Evolutionary conservation across 345 rosid genomes (phyloP), one percentile per base, ranked within the genome.

Genomic region (Excoecaria agallocha): DNA sequence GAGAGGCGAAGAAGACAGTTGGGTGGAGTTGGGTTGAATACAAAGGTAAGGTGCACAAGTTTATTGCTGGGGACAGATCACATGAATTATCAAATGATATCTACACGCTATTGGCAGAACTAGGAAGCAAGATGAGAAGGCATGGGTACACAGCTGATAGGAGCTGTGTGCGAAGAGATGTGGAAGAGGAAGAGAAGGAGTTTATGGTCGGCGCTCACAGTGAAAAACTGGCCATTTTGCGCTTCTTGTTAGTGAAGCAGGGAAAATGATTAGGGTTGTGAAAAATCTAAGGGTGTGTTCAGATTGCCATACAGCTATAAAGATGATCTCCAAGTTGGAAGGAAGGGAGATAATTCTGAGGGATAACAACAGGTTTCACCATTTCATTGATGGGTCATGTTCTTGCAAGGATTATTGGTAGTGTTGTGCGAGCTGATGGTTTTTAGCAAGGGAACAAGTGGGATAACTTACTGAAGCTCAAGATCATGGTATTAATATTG

Each of bases 181-280:
- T 85, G 30, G 86, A 80, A 67, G 85, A 85, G 38, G 88, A 85
- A 74, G 88, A 85, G 64, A 81, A 77, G 73, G 84, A 81, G 68
- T 79, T 71, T 58, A 83, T 82, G 78, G 79, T 82, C 69, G 83
- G 82, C 50, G 75, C 59, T 56, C 87, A 85, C 12, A 80, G 84
- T 59, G 85, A 85, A 74, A 85, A 82, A 75, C 22, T 85, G 70
- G 87, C 87, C 3, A 75, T 81, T 84, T 81, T 74, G 79, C 81
- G 17, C 63, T 84, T 68, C 76, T 85, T 73, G 87, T 82, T n/a
- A 75, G 84, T 16, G 79, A 82, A 73, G n/a, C 48, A 19, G 78
- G 81, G 52, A 9, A 77, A n/a, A 78, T 25, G n/a, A 81, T 84
- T 68, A 74, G 85, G 55, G 85, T 84, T 69, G 79, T 79, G 74